Conservation (phyloP, 129 eudicot genomes). For the Lonicera japonica region DNA sequence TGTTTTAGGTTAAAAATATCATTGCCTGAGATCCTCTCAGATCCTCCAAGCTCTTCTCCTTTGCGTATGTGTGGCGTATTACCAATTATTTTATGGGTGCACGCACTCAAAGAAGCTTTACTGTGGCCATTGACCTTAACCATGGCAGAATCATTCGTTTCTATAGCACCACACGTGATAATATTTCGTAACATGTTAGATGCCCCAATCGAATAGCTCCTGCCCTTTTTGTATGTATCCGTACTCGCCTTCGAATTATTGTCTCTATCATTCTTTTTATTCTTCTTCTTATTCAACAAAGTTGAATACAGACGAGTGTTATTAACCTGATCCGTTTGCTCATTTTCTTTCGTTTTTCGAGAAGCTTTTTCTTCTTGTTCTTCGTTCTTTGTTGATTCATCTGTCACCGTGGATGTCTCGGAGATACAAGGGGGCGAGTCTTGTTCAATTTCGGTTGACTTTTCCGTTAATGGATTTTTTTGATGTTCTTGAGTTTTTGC, state of each 20-base stretch:
- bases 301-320: slow-evolving; percentile 12
- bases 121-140: slow-evolving; percentile 23
- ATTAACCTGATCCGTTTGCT: slow-evolving; percentile 13
- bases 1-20: slow-evolving; percentile 6
- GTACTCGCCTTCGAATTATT: background rate
- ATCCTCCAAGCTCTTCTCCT: slow-evolving; percentile 5
- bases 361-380: slow-evolving; percentile 21
- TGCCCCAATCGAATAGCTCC: slow-evolving; percentile 31
- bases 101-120: slow-evolving; percentile 17
- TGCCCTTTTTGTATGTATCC: slow-evolving; percentile 26
- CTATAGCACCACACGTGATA: slow-evolving; percentile 57
- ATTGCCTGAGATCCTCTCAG: slow-evolving; percentile 18
- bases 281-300: slow-evolving; percentile 17
- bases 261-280: slow-evolving; percentile 7
- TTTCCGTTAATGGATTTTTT: slow-evolving; percentile 25
- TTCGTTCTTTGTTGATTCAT: slow-evolving; percentile 38
- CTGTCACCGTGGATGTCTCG: slow-evolving; percentile 39
- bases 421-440: slow-evolving; percentile 45
- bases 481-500: slow-evolving; percentile 17
- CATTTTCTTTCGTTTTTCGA: slow-evolving; percentile 11
- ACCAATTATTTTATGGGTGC: slow-evolving; percentile 22
- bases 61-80: background rate
- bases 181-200: slow-evolving; percentile 44
- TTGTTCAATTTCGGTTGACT: slow-evolving; percentile 47
- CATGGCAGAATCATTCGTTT: slow-evolving; percentile 48